These are phyloP conservation scores for Elongisporangium anandrum DNA, from an alignment of 352 stramenopile genomes.

Conservation along the genomic window DNA sequence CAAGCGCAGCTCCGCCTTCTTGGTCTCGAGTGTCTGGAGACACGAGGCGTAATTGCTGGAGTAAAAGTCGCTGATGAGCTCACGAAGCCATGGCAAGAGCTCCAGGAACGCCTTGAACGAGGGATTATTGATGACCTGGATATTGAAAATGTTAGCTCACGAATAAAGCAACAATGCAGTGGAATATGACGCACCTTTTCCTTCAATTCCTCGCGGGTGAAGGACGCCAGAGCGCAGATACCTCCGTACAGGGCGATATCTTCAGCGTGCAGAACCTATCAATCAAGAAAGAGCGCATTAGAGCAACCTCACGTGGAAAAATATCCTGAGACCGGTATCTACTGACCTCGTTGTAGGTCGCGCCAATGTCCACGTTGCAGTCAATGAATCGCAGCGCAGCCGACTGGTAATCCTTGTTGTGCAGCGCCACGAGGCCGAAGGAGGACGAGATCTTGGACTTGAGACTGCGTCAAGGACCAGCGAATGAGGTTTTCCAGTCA, in stretches of 20 bases:
- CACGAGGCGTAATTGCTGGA: constrained; percentile 83
- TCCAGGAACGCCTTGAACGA: constrained; percentile 89
- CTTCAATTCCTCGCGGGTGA: constrained; percentile 76
- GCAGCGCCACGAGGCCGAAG: constrained; percentile 74
- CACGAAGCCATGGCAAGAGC: constrained; percentile 78
- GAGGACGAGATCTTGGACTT: constrained; percentile 79
- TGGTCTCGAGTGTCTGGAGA: constrained; percentile 68
- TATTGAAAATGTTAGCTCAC: neutral
- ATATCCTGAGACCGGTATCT: no score
- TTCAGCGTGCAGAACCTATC: constrained; percentile 60
- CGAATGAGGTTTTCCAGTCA: constrained; percentile 3
- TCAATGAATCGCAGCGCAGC: constrained; percentile 80
- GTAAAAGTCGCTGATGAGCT: constrained; percentile 88
- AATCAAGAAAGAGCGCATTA: neutral
- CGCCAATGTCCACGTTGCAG: constrained; percentile 73
- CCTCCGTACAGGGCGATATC: constrained; percentile 87
- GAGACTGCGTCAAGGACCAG: constrained; percentile 24
- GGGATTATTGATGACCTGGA: constrained; percentile 79
- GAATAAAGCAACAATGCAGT: no score
- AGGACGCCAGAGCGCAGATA: constrained; percentile 82
- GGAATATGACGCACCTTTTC: constrained; percentile 50
- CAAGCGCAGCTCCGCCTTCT: constrained; percentile 72
- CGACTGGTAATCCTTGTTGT: constrained; percentile 77
- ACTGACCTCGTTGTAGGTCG: constrained; percentile 73
- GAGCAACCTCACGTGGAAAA: no score